Conservation (phyloP, 2,329 filamentous ascomycete species). For the Arthroderma sp. region DNA sequence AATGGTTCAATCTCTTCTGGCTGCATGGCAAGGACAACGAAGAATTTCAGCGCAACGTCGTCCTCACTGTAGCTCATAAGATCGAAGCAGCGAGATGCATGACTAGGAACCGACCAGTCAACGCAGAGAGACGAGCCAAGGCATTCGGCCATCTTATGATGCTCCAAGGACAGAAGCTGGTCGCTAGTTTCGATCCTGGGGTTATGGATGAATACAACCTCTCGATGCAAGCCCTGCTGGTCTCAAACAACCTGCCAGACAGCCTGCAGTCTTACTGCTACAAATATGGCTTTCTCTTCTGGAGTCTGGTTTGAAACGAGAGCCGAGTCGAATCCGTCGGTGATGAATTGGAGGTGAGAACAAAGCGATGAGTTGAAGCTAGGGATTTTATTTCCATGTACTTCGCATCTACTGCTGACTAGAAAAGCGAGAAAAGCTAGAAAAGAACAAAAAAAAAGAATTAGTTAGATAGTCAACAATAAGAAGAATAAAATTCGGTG, state of each 20-base stretch:
- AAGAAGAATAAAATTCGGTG: background rate
- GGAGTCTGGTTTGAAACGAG: background rate
- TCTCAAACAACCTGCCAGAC: background rate
- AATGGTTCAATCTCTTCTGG: constrained; percentile 3
- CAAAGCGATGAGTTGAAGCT: background rate
- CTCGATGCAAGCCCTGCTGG: background rate
- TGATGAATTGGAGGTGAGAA: background rate
- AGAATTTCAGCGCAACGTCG: background rate
- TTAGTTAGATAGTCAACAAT: background rate
- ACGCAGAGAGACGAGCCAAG: background rate
- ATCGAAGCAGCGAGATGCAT: background rate
- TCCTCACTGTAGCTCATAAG: background rate
- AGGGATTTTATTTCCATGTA: background rate
- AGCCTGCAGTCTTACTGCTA: background rate
- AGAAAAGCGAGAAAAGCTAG: background rate
- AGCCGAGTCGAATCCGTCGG: background rate
- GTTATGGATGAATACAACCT: background rate
- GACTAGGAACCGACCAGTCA: background rate
- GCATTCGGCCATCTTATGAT: background rate
- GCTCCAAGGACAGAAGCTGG: background rate
- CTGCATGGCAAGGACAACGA: background rate
- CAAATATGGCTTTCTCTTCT: background rate
- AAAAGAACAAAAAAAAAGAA: background rate
- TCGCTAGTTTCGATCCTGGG: background rate
- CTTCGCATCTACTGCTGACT: no score